These are phyloP conservation scores for Letharia lupina DNA, from an alignment of 495 filamentous ascomycete species.

Conservation along the genomic window DNA sequence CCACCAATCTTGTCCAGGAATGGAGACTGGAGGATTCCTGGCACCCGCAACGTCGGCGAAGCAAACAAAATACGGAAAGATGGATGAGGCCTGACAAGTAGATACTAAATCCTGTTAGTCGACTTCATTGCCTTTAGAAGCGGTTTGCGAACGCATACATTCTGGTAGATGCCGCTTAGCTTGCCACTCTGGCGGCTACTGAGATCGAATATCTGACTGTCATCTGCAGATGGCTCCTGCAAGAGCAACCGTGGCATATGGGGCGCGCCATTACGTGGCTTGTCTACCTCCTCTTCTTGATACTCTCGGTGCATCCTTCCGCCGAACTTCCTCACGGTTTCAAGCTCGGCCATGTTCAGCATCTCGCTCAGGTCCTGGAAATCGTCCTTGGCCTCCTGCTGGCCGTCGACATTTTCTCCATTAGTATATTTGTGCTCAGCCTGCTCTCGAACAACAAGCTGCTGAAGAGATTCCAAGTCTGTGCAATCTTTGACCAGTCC, in stretches of 20 bases:
- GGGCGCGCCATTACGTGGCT: constrained; percentile 15
- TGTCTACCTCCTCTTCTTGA: constrained; percentile 34
- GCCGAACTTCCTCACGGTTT: constrained; percentile 46
- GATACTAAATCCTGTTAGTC: constrained; percentile 39
- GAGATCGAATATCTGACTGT: constrained; percentile 3
- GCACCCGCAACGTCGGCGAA: constrained; percentile 54
- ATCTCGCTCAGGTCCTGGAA: constrained; percentile 54
- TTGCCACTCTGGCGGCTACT: constrained; percentile 20
- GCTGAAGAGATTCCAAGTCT: constrained; percentile 50
- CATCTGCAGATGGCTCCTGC: constrained; percentile 25
- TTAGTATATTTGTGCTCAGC: background rate
- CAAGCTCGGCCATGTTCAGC: constrained; percentile 52
- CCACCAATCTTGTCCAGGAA: constrained; percentile 54
- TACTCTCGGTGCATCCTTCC: constrained; percentile 48
- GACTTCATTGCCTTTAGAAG: background rate
- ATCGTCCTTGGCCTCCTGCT: constrained; percentile 34
- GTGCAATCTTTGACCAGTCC: constrained; percentile 49
- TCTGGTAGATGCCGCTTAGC: constrained; percentile 40
- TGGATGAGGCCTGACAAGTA: constrained; percentile 54
- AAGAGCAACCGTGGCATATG: constrained; percentile 27
- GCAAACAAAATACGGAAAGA: constrained; percentile 58
- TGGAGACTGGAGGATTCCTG: constrained; percentile 54
- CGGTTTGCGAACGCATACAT: constrained; percentile 28
- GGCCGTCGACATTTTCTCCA: constrained; percentile 1
- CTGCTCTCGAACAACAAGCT: constrained; percentile 32